Base-by-base conservation (phyloP, 1,284 basidiomycete species). In the Ceratobasidium sp. region DNA sequence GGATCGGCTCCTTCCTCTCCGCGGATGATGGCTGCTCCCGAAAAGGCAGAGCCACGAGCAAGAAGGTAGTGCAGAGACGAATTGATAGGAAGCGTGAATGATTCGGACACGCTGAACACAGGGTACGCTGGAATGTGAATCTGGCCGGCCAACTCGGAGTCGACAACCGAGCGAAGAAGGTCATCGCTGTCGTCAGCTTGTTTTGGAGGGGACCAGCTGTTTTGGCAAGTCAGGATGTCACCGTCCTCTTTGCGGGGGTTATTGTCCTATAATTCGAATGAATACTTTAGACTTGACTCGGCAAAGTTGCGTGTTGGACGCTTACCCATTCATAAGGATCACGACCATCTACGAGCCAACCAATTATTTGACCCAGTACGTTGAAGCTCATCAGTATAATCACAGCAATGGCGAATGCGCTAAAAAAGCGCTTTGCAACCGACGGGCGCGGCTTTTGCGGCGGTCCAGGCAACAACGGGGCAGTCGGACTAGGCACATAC, bases 401-500 rank as follows among this genome's bases (percentile, higher is more conserved):
- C 11, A 62, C 13, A 3, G 58, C 69, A 24, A 51, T 8, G 16
- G n/a, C 31, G 34, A 73, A 62, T 4, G 69, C 69, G 19, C 46
- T 61, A 24, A 46, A 73, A 29, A 73, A 73, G 22, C 69, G 43
- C 48, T 48, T 73, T n/a, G 69, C 46, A 34, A 61, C 69, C 43
- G 46, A n/a, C 31, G 43, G 34, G 2, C 69, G 69, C 14, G 69
- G 43, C 46, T 73, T 73, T 51, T 62, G 69, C n/a, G 27, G 58
- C 29, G 69, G 69, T 39, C 69, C 69, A n/a, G 69, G 69, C 37
- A 73, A 24, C n/a, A 73, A 48, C 34, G 69, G 69, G 14, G 58
- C 69, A 43, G 29, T 39, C 31, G 69, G 39, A 34, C 41, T 31
- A 9, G 53, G 69, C 4, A 48, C 56, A 48, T 73, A 73, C 7